Base-by-base conservation (phyloP, 2,329 filamentous ascomycete species). In the Aspergillus ochraceoroseus region DNA sequence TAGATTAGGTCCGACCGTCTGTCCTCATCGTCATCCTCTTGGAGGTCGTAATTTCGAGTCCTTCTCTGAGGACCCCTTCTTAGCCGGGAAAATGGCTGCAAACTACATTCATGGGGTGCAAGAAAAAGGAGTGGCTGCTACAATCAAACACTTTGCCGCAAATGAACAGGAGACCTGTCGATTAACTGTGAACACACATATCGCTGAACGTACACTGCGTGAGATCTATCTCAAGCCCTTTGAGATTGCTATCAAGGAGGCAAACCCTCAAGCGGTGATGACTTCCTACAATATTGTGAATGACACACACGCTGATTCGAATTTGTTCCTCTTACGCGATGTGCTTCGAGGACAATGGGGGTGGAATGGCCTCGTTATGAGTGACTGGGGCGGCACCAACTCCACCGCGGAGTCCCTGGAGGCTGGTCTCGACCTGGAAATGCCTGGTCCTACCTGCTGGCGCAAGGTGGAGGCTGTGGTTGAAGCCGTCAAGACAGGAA, bases 81-180 rank as follows among this genome's bases (percentile, higher is more conserved):
- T 42, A 7, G 39, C 39, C n/a, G 39, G 39, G n/a, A 37, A 37
- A 17, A 20, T 42, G 13, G 32, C 39, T 11, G 33, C 26, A 15
- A 19, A 42, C 15, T 42, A 42, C 20, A 42, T 42, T 12, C 20
- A 36, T 6, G 39, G 39, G 4, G 5, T 42, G 7, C 39, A 42
- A 13, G 39, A 32, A 8, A 32, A 32, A n/a, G 39, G 39, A 9
- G 39, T 42, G 4, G 33, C 32, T 8, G 39, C 39, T 5, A 37
- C 39, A 12, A 42, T 42, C 20, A 42, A 42, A 11, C 39, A 42
- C 14, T 42, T 13, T 23, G 39, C 33, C 4, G 39, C 20, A 2
- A 42, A 42, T 18, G 39, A 42, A 28, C 39, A 42, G 11, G 39
- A 42, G 28, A 42, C 39, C 7, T 37, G 39, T 15, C 32, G 39